Conservation (phyloP, 2,329 filamentous ascomycete genomes). For the Alternaria sp. region DNA sequence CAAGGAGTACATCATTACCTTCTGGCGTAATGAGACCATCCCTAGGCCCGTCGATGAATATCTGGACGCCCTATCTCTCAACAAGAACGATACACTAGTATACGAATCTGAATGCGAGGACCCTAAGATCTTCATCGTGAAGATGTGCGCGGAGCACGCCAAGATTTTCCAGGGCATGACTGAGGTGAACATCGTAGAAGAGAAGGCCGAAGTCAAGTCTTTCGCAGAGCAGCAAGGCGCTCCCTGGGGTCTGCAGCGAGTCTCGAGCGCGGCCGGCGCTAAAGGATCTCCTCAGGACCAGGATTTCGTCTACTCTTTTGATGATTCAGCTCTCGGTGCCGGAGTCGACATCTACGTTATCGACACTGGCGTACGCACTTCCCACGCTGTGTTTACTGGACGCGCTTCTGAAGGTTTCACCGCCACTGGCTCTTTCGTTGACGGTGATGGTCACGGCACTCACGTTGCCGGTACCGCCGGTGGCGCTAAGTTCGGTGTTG, state of each 20-base stretch:
- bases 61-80: constrained; percentile 35
- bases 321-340: constrained; percentile 44
- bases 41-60: constrained; percentile 10
- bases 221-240: constrained; percentile 40
- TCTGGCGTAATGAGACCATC: constrained; percentile 25
- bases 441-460: constrained; percentile 57
- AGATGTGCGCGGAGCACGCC: constrained; percentile 50
- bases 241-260: constrained; percentile 57
- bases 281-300: constrained; percentile 31
- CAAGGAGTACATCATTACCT: constrained; percentile 37
- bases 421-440: constrained; percentile 41
- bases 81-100: no score
- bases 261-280: constrained; percentile 49
- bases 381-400: constrained; percentile 54
- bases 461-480: constrained; percentile 56
- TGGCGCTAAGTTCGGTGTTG: constrained; percentile 54
- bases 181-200: constrained; percentile 52
- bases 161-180: constrained; percentile 48
- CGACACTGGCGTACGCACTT: constrained; percentile 57
- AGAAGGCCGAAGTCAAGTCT: constrained; percentile 44
- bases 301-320: constrained; percentile 52
- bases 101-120: no score
- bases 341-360: constrained; percentile 58
- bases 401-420: constrained; percentile 52
- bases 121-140: no score